Evolutionary conservation across 1,284 basidiomycete genomes (phyloP).

Genomic region (Erythrobasidium hasegawianum): DNA sequence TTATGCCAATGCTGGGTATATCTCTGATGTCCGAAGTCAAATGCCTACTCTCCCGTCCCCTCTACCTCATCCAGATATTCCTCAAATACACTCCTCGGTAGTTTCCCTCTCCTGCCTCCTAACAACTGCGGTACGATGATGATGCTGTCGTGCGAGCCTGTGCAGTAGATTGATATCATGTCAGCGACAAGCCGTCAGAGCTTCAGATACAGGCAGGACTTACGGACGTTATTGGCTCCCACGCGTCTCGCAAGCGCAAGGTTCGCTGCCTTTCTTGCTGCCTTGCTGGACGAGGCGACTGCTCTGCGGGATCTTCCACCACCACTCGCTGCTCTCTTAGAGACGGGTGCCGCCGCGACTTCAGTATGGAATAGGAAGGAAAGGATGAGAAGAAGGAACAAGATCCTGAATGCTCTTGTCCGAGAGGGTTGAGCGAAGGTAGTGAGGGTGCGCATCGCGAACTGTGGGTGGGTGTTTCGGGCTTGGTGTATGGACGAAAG

Average conservation of each 20-base stretch:
- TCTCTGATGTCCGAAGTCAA: background rate
- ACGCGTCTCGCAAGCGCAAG: background rate
- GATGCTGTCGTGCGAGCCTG: constrained; percentile 8
- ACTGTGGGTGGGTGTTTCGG: too few species aligned
- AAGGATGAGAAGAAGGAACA: too few species aligned
- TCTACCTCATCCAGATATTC: constrained; percentile 16
- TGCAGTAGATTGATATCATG: too few species aligned
- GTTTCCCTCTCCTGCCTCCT: constrained; percentile 8
- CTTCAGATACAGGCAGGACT: background rate
- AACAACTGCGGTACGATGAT: constrained; percentile 19
- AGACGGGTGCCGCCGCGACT: too few species aligned
- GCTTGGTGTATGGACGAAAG: too few species aligned
- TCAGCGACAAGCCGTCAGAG: too few species aligned
- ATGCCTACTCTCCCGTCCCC: background rate
- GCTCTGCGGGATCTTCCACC: too few species aligned
- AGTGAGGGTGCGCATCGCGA: too few species aligned
- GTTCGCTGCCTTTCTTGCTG: background rate
- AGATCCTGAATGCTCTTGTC: too few species aligned
- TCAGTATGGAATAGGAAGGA: too few species aligned
- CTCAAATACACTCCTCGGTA: constrained; percentile 20
- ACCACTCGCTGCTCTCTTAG: too few species aligned
- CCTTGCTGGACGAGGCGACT: background rate
- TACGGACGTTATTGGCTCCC: background rate
- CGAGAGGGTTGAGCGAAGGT: too few species aligned
- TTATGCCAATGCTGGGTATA: background rate